These are phyloP conservation scores for Ascosphaera aggregata DNA, from an alignment of 2,329 filamentous ascomycete genomes.

Conservation along the genomic window DNA sequence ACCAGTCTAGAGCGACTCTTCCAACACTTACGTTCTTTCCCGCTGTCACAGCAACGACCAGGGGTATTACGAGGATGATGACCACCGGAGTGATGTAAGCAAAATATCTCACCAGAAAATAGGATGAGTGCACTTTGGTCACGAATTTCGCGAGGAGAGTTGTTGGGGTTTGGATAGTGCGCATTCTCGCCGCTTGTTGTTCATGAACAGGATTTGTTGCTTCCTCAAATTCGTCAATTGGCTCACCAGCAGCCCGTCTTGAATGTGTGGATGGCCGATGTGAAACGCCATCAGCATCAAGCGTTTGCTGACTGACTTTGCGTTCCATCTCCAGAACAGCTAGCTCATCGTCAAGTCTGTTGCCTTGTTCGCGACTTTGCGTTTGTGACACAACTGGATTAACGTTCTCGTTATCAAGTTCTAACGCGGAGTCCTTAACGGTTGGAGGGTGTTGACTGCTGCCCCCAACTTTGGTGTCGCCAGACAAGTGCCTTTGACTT, in stretches of 20 bases:
- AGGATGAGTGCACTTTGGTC: slow-evolving; percentile 40
- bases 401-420: slow-evolving; percentile 4
- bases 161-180: slow-evolving; percentile 37
- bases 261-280: not conserved
- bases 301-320: slow-evolving; percentile 15
- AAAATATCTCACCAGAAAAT: slow-evolving; percentile 43
- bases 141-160: slow-evolving; percentile 40
- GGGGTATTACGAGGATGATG: slow-evolving; percentile 40
- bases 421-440: not conserved
- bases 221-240: slow-evolving; percentile 41
- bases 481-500: not conserved
- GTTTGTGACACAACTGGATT: slow-evolving; percentile 24
- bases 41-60: slow-evolving; percentile 38
- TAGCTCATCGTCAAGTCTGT: slow-evolving; percentile 41
- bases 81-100: slow-evolving; percentile 46
- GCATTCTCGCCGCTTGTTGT: slow-evolving; percentile 35
- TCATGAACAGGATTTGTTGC: slow-evolving; percentile 48
- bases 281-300: slow-evolving; percentile 14
- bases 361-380: slow-evolving; percentile 33
- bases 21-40: slow-evolving; percentile 41
- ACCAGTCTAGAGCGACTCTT: slow-evolving; percentile 65
- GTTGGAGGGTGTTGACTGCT: not conserved
- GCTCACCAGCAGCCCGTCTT: slow-evolving; percentile 18
- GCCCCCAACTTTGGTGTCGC: not conserved
- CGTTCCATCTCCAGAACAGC: slow-evolving; percentile 41